Conservation (phyloP, 2,329 filamentous ascomycete species). For the Botrytis deweyae region DNA sequence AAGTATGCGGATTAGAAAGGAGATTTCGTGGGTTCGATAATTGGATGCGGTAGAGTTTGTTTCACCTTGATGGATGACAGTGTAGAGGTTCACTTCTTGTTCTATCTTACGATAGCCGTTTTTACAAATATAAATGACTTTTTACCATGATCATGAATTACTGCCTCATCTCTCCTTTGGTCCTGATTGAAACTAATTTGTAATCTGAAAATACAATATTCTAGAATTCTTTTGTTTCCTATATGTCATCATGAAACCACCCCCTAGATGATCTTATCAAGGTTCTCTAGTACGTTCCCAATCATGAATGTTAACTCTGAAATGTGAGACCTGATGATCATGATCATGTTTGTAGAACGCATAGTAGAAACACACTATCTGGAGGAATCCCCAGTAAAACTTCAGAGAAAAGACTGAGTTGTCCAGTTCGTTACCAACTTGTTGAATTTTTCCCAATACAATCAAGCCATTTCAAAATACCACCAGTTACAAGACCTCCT, state of each 20-base stretch:
- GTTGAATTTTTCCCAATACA: neutral
- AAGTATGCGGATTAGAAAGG: neutral
- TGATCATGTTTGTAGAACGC: no score
- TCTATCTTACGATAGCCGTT: slow-evolving; percentile 17
- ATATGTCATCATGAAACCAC: neutral
- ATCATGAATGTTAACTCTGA: neutral
- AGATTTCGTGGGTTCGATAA: neutral
- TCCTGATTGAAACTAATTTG: neutral
- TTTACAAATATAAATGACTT: slow-evolving; percentile 14
- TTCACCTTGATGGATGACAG: slow-evolving; percentile 11
- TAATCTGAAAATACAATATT: neutral
- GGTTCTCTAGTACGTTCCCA: neutral
- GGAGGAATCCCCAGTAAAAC: neutral
- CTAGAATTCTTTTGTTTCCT: neutral
- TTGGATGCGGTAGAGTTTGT: neutral
- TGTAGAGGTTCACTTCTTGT: slow-evolving; percentile 20
- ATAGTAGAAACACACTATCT: neutral
- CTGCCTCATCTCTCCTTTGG: neutral
- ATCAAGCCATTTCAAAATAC: neutral
- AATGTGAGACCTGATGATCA: neutral
- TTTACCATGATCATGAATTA: neutral
- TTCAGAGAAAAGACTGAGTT: neutral
- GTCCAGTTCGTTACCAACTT: neutral
- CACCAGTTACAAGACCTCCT: neutral
- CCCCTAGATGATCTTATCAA: no score